Percentiles rank a stretch among this genome's conserved stretches.
phyloP scores from a whole-genome alignment of 2,329 filamentous ascomycete genomes.

The Verticillium isaacii region DNA sequence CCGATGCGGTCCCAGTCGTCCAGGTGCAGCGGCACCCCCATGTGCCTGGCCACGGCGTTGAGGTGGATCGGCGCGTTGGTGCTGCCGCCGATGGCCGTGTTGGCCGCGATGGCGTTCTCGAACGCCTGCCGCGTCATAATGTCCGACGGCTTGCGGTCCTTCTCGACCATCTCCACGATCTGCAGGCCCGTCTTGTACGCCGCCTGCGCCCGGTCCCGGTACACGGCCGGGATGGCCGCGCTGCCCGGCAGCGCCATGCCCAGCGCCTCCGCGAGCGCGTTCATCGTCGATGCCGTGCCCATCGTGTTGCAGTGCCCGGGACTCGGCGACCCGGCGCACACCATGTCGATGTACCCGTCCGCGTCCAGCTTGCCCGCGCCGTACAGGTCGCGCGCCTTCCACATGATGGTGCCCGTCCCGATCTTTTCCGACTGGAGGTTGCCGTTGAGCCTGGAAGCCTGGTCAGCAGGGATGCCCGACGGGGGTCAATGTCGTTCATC shows the following conservation, averaged over 20 bases:
- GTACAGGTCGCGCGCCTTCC: constrained; percentile 42
- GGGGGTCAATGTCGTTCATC: background rate
- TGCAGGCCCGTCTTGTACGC: constrained; percentile 42
- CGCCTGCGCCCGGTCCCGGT: constrained; percentile 40
- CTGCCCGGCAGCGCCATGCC: constrained; percentile 48
- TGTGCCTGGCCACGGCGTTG: constrained; percentile 48
- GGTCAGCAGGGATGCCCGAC: no score
- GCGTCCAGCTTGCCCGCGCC: constrained; percentile 39
- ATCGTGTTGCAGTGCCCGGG: constrained; percentile 48
- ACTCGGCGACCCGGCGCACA: constrained; percentile 34
- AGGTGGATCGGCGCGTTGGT: constrained; percentile 54
- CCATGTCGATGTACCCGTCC: constrained; percentile 38
- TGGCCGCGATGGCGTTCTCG: constrained; percentile 50
- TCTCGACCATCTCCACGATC: constrained; percentile 45
- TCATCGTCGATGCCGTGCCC: constrained; percentile 50
- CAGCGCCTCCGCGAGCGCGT: constrained; percentile 44
- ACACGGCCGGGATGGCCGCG: constrained; percentile 44
- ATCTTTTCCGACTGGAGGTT: constrained; percentile 33
- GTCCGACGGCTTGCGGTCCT: constrained; percentile 45
- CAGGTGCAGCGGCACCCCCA: constrained; percentile 42
- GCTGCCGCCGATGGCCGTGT: constrained; percentile 51
- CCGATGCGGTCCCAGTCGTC: constrained; percentile 51
- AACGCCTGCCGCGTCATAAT: constrained; percentile 51
- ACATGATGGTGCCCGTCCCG: constrained; percentile 41
- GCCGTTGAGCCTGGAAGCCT: constrained; percentile 31